These are phyloP conservation scores for Alternaria conjuncta DNA, from an alignment of 2,329 filamentous ascomycete genomes.

Conservation along the genomic window DNA sequence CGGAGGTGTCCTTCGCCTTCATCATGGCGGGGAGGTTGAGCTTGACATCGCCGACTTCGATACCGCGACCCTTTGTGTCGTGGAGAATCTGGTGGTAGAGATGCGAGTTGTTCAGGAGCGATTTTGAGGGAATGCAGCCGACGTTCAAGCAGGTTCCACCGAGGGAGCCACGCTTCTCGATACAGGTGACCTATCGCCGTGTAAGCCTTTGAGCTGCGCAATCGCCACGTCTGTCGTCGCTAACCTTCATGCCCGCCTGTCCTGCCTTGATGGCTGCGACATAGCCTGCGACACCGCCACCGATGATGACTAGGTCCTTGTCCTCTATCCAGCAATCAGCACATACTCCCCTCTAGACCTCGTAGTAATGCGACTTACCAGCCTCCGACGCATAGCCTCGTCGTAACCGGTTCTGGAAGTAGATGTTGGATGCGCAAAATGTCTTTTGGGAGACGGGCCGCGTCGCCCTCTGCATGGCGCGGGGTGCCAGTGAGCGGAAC, in stretches of 20 bases:
- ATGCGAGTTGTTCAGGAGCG: slow-evolving; percentile 98
- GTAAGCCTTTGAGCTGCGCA: slow-evolving; percentile 12
- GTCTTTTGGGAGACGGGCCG: slow-evolving; percentile 47
- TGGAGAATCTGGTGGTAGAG: slow-evolving; percentile 97
- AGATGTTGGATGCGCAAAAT: slow-evolving; percentile 52
- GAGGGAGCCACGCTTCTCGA: slow-evolving; percentile 95
- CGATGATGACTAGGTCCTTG: slow-evolving; percentile 97
- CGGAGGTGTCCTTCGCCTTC: slow-evolving; percentile 97
- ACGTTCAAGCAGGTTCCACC: slow-evolving; percentile 99
- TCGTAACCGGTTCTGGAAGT: slow-evolving; percentile 59
- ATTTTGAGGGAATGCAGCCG: slow-evolving; percentile 99
- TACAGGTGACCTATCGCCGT: slow-evolving; percentile 79
- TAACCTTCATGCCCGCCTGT: slow-evolving; percentile 93
- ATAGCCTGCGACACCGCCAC: slow-evolving; percentile 97
- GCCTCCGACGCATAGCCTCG: slow-evolving; percentile 64
- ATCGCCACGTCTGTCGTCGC: slow-evolving; percentile 4
- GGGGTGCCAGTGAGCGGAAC: slow-evolving; percentile 61
- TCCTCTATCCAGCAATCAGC: slow-evolving; percentile 68
- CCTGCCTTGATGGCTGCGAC: slow-evolving; percentile 99
- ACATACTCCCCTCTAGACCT: slow-evolving; percentile 22
- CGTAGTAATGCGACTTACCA: slow-evolving; percentile 47
- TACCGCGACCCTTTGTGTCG: slow-evolving; percentile 96
- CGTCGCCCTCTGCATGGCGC: slow-evolving; percentile 54
- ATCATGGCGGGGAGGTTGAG: slow-evolving; percentile 95
- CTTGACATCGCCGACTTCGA: slow-evolving; percentile 96